phyloP scores from a whole-genome alignment of 2,329 filamentous ascomycete species.

The Fusarium sp. region DNA sequence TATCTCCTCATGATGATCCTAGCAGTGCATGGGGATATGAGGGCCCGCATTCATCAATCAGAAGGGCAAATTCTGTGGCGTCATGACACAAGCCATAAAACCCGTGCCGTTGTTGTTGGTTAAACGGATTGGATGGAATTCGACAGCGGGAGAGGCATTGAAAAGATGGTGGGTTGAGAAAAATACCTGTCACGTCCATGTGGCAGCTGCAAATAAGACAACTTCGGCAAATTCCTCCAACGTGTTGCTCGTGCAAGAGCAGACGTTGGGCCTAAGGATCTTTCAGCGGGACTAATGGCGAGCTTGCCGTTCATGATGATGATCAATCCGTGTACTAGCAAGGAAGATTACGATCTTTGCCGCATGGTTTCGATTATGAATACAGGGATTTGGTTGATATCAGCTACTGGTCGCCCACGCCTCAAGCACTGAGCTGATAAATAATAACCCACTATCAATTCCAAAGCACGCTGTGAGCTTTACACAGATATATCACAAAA shows the following conservation, averaged over 20 bases:
- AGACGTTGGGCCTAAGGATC: conserved; percentile 9
- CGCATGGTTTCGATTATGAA: conserved; percentile 14
- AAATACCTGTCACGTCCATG: conserved; percentile 28
- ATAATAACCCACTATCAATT: background rate
- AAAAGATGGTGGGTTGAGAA: conserved; percentile 12
- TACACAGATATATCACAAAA: background rate
- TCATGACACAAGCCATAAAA: conserved; percentile 37
- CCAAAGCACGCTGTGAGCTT: background rate
- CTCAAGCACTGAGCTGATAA: background rate
- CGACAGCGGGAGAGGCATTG: conserved; percentile 25
- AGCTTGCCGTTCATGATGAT: conserved; percentile 12
- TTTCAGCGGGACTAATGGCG: conserved; percentile 14
- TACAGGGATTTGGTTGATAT: conserved; percentile 2
- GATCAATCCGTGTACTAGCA: conserved; percentile 14
- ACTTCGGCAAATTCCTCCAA: conserved; percentile 10
- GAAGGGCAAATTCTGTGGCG: conserved; percentile 28
- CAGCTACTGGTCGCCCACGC: conserved; percentile 4
- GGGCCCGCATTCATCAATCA: conserved; percentile 13
- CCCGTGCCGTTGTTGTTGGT: conserved; percentile 19
- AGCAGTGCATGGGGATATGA: background rate
- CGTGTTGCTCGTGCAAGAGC: background rate
- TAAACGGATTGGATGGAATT: conserved; percentile 1
- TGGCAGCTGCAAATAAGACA: conserved; percentile 23
- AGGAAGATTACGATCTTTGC: conserved; percentile 25
- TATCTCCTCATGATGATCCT: background rate